Percentiles rank a stretch among this genome's conserved stretches.
These are phyloP conservation scores for Microthyrium microscopicum DNA, from an alignment of 2,329 filamentous ascomycete genomes.

Conservation along the genomic window DNA sequence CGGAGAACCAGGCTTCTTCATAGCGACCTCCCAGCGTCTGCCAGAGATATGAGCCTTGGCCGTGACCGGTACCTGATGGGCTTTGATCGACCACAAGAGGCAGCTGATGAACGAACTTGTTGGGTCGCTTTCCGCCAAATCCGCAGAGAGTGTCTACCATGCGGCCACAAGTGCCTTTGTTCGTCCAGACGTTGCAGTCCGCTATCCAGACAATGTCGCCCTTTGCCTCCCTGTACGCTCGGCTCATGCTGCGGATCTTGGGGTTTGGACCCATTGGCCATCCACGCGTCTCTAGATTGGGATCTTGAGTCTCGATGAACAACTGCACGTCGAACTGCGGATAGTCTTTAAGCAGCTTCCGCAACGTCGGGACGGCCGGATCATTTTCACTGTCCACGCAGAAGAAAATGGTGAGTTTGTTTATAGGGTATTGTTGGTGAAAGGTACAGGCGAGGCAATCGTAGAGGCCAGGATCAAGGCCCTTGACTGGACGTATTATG, in stretches of 20 bases:
- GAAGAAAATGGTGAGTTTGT: constrained; percentile 64
- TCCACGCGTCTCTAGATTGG: constrained; percentile 40
- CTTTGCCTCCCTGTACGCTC: constrained; percentile 75
- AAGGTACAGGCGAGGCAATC: constrained; percentile 83
- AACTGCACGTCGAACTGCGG: constrained; percentile 53
- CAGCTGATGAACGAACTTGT: constrained; percentile 91
- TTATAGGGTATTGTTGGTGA: constrained; percentile 59
- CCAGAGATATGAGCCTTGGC: constrained; percentile 6
- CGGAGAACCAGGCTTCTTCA: constrained; percentile 89
- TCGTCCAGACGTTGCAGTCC: constrained; percentile 93
- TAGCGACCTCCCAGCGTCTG: constrained; percentile 56
- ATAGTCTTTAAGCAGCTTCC: constrained; percentile 57
- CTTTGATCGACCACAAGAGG: constrained; percentile 66
- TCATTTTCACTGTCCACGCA: constrained; percentile 64
- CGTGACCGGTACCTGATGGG: background rate
- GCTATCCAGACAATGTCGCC: constrained; percentile 86
- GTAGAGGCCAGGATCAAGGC: constrained; percentile 75
- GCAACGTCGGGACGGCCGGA: constrained; percentile 58
- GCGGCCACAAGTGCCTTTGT: constrained; percentile 57
- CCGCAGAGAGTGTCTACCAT: constrained; percentile 84
- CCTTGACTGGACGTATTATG: constrained; percentile 84
- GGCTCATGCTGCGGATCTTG: constrained; percentile 95
- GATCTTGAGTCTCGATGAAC: constrained; percentile 69
- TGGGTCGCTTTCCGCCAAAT: constrained; percentile 32
- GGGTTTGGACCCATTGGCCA: constrained; percentile 71